A percentile compares a stretch with the other conserved stretches of the same genome.
Evolutionary conservation across 2,329 filamentous ascomycete genomes (phyloP).

Genomic region (Pseudogymnoascus sp.): DNA sequence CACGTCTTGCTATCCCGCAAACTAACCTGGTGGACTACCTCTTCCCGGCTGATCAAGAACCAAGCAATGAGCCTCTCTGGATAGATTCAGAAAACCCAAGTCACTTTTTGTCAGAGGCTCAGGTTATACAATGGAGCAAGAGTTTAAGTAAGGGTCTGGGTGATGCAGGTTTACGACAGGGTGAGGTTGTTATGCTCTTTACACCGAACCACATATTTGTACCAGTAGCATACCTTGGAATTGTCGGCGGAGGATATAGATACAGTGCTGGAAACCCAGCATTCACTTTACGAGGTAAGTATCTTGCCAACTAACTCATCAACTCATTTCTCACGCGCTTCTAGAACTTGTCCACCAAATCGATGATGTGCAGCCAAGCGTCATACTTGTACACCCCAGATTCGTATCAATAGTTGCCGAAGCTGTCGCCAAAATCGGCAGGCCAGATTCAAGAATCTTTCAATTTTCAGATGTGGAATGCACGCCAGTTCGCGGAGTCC

Average conservation of each 20-base stretch:
- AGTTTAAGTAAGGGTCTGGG: conserved; percentile 43
- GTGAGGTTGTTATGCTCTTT: conserved; percentile 46
- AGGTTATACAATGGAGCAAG: conserved; percentile 43
- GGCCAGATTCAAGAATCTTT: conserved; percentile 38
- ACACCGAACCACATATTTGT: conserved; percentile 48
- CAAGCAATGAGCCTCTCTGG: conserved; percentile 43
- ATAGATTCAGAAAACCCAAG: conserved; percentile 40
- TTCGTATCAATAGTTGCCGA: conserved; percentile 37
- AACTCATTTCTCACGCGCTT: background rate
- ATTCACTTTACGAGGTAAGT: conserved; percentile 40
- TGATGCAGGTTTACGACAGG: conserved; percentile 35
- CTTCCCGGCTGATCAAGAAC: conserved; percentile 32
- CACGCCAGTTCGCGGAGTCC: conserved; percentile 31
- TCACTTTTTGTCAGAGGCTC: conserved; percentile 38
- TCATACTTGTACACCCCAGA: conserved; percentile 41
- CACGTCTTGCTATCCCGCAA: conserved; percentile 18
- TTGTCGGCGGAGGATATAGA: conserved; percentile 42
- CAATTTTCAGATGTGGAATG: conserved; percentile 39
- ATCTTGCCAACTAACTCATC: background rate
- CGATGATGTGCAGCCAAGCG: conserved; percentile 41
- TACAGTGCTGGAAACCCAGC: conserved; percentile 48
- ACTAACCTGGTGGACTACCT: conserved; percentile 20
- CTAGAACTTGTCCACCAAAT: conserved; percentile 45
- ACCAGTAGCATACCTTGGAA: conserved; percentile 45
- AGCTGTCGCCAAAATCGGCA: conserved; percentile 34